Evolutionary conservation across 306 rosid species (phyloP).

Genomic region (Elaeagnus macrophylla): DNA sequence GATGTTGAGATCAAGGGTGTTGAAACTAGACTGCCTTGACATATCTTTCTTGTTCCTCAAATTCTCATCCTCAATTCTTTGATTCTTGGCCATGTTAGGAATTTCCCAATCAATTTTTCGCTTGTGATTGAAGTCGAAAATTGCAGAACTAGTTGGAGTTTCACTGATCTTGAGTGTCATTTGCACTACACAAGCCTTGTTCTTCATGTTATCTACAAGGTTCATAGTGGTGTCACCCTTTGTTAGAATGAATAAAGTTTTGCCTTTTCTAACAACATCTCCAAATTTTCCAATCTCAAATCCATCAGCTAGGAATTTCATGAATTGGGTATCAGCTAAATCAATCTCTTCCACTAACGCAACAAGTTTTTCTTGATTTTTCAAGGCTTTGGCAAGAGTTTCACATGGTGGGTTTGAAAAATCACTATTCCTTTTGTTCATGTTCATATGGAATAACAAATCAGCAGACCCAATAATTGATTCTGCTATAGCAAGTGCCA

Average conservation of each 20-base stretch:
- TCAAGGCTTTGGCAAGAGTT: slow-evolving; percentile 36
- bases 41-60: slow-evolving; percentile 27
- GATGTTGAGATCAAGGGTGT: slow-evolving; percentile 68
- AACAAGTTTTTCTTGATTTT: slow-evolving; percentile 48
- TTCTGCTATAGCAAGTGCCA: slow-evolving; percentile 67
- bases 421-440: slow-evolving; percentile 29
- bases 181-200: slow-evolving; percentile 36
- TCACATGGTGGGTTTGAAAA: slow-evolving; percentile 25
- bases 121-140: slow-evolving; percentile 42
- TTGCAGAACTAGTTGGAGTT: slow-evolving; percentile 13
- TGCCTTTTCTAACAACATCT: slow-evolving; percentile 28
- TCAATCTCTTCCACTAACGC: slow-evolving; percentile 59
- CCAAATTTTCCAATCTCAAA: slow-evolving; percentile 48
- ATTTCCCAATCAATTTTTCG: slow-evolving; percentile 62
- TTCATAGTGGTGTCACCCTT: slow-evolving; percentile 26
- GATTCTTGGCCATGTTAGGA: slow-evolving; percentile 29
- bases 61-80: slow-evolving; percentile 38
- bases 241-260: slow-evolving; percentile 48
- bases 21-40: slow-evolving; percentile 68
- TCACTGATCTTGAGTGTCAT: slow-evolving; percentile 48
- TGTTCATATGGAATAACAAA: slow-evolving; percentile 41
- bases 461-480: slow-evolving; percentile 57
- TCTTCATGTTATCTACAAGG: slow-evolving; percentile 20
- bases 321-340: slow-evolving; percentile 54
- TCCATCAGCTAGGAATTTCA: slow-evolving; percentile 49